phyloP scores from a whole-genome alignment of 495 filamentous ascomycete species.

The Acidomyces sp. region DNA sequence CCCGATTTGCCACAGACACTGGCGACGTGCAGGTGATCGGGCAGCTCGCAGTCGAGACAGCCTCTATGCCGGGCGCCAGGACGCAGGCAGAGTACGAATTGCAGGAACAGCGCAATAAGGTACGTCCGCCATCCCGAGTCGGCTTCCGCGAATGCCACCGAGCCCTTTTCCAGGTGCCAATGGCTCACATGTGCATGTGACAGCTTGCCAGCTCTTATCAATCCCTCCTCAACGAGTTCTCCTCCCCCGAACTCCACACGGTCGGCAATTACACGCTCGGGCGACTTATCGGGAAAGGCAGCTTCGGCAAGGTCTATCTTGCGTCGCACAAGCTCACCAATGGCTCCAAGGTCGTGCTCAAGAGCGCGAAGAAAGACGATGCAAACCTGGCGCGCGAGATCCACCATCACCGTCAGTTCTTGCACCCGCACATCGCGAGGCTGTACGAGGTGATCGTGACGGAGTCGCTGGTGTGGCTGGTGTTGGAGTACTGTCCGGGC shows the following conservation, averaged over 20 bases:
- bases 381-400: conserved; percentile 92
- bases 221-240: conserved; percentile 90
- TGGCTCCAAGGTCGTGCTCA: conserved; percentile 70
- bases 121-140: not conserved
- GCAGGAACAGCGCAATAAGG: conserved; percentile 6
- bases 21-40: no score
- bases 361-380: conserved; percentile 80
- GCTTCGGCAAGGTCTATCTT: conserved; percentile 95
- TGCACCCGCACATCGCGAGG: conserved; percentile 93
- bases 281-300: conserved; percentile 87
- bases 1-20: no score
- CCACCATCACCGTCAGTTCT: conserved; percentile 93
- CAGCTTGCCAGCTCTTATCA: conserved; percentile 95
- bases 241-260: conserved; percentile 72
- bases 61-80: conserved; percentile 1
- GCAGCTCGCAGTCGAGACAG: no score
- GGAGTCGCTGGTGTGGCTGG: conserved; percentile 87
- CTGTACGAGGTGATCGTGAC: conserved; percentile 97
- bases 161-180: not conserved
- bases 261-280: conserved; percentile 94
- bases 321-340: conserved; percentile 96
- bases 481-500: conserved; percentile 90
- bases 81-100: conserved; percentile 4
- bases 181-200: not conserved
- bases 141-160: not conserved